Conservation (phyloP, 331 rosid species). For the Cydonia oblonga region DNA sequence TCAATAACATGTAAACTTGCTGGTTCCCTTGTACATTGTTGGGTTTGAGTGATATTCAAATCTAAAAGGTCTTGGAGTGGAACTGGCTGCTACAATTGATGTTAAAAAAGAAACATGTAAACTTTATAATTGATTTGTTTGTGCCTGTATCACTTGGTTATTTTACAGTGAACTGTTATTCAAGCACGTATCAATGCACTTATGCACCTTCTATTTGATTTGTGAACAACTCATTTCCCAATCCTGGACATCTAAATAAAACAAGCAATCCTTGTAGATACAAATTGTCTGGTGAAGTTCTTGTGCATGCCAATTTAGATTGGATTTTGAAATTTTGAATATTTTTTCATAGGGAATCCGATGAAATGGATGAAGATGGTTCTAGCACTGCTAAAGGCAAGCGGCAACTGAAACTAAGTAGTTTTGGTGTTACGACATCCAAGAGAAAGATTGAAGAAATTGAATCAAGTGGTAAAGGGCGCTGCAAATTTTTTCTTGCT, state of each 20-base stretch:
- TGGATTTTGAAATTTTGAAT: neutral
- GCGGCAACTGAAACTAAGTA: conserved; percentile 62
- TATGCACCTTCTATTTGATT: neutral
- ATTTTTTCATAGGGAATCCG: conserved; percentile 49
- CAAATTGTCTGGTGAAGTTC: neutral
- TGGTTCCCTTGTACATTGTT: too few relatives aligned
- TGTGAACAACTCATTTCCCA: neutral
- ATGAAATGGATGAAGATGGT: conserved; percentile 50
- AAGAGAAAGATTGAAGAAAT: conserved; percentile 80
- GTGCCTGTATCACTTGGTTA: too few relatives aligned
- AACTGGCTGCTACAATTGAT: too few relatives aligned
- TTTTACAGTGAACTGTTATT: too few relatives aligned
- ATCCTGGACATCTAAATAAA: too few relatives aligned
- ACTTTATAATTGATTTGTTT: too few relatives aligned
- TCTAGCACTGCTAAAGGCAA: conserved; percentile 31
- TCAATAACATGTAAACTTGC: too few relatives aligned
- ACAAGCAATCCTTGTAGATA: too few relatives aligned
- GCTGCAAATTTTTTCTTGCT: conserved; percentile 68
- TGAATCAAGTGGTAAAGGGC: conserved; percentile 85
- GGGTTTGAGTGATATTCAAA: too few relatives aligned
- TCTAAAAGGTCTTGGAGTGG: too few relatives aligned
- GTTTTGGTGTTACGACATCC: conserved; percentile 58
- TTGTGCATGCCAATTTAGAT: neutral
- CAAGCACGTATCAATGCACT: too few relatives aligned
- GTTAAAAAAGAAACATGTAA: too few relatives aligned